Conservation (phyloP, 2,329 filamentous ascomycete species). For the Magnaporthales sp. region DNA sequence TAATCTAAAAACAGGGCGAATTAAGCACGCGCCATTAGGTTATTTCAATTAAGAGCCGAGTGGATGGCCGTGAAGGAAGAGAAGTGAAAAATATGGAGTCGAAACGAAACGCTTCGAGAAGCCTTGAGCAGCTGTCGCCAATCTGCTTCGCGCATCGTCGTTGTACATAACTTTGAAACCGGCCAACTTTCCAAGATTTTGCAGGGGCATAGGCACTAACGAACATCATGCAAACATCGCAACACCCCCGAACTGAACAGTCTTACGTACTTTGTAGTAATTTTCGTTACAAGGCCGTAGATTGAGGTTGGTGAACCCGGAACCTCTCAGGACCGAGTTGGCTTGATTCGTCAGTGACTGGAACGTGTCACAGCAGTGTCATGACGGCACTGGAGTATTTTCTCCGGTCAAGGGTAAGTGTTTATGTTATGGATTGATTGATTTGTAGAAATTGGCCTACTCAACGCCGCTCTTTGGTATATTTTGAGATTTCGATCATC, state of each 20-base stretch:
- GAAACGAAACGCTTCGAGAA: not conserved
- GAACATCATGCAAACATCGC: not conserved
- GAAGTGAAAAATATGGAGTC: not conserved
- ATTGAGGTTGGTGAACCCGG: not conserved
- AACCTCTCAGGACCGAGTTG: not conserved
- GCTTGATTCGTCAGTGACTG: not conserved
- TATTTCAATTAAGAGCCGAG: conserved; percentile 11
- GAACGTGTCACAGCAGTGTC: not conserved
- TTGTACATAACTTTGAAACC: not conserved
- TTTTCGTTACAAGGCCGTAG: not conserved
- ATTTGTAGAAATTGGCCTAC: not conserved
- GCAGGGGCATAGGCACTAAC: not conserved
- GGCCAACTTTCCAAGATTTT: not conserved
- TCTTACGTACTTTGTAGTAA: too few relatives aligned
- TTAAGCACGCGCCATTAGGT: conserved; percentile 3
- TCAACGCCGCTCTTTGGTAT: not conserved
- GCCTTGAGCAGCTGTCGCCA: not conserved
- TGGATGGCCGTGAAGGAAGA: not conserved
- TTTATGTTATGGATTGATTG: not conserved
- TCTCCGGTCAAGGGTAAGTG: not conserved
- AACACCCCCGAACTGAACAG: not conserved
- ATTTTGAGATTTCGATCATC: not conserved
- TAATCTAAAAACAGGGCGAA: not conserved
- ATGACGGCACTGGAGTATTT: not conserved
- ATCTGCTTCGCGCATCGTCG: not conserved